Conservation (phyloP, 2,329 filamentous ascomycete genomes). For the Aspergillus fumigatiaffinis region DNA sequence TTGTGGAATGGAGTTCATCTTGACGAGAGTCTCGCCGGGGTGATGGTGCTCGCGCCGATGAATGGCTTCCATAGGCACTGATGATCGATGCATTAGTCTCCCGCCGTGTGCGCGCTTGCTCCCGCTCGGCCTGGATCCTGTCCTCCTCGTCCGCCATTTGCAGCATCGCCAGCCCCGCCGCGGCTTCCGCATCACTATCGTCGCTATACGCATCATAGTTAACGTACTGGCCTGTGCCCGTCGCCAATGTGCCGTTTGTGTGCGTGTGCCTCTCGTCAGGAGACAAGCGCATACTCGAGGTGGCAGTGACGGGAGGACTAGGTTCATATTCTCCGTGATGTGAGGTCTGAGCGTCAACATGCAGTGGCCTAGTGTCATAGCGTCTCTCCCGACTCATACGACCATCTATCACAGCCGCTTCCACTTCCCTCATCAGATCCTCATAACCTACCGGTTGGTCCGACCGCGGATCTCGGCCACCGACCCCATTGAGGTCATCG, state of each 20-base stretch:
- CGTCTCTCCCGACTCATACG: conserved; percentile 21
- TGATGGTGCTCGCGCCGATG: conserved; percentile 28
- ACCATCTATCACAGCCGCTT: conserved; percentile 47
- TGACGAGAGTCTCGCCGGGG: conserved; percentile 46
- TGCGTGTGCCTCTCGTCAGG: conserved; percentile 45
- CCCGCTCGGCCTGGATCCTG: conserved; percentile 48
- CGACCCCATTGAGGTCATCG: conserved; percentile 15
- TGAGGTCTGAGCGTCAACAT: conserved; percentile 12
- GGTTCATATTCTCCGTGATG: conserved; percentile 13
- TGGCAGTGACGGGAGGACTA: conserved; percentile 4
- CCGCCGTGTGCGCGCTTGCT: conserved; percentile 54
- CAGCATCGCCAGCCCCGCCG: conserved; percentile 78
- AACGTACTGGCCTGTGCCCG: conserved; percentile 42
- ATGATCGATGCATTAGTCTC: conserved; percentile 52
- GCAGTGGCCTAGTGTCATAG: conserved; percentile 24
- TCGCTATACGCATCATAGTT: conserved; percentile 55
- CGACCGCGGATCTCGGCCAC: conserved; percentile 32
- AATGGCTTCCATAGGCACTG: conserved; percentile 38
- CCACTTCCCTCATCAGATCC: conserved; percentile 55
- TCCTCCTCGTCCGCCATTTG: conserved; percentile 77
- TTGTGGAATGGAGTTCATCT: conserved; percentile 58
- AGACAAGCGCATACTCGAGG: conserved; percentile 27
- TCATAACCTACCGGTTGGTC: conserved; percentile 47
- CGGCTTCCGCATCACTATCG: conserved; percentile 84
- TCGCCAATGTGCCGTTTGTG: conserved; percentile 47